Evolutionary conservation across 495 filamentous ascomycete species (phyloP), one percentile per base, ranked within the genome.

Genomic region (Bacidia rubella): DNA sequence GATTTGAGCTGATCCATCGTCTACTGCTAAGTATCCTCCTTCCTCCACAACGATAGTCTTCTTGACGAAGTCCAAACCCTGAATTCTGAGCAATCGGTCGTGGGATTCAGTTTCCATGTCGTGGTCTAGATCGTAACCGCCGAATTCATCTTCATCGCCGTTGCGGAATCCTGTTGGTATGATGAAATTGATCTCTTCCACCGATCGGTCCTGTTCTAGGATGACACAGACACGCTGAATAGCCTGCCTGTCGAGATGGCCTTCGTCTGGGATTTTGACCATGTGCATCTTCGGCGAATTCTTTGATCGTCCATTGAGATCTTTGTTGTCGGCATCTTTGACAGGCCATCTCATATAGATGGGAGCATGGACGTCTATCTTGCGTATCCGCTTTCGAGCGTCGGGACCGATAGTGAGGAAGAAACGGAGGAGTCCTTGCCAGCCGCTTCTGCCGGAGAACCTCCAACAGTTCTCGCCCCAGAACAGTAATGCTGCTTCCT

Each of bases 261-360:
- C 57, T 43, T 60, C 57, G 12, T 44, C 27, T 7, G 51, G 54
- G 5, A 60, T 48, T 35, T 60, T 57, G 12, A 54, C 47, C 57
- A 60, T 60, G 11, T 57, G 57, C 57, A 60, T 51, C 22, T 60
- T 57, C 3, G 57, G 57, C 20, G 38, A 47, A 24, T 60, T 60
- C 46, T 60, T 60, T 10, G 57, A 60, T 35, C 54, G 40, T 17
- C 58, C 58, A 32, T 57, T 55, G 20, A 60, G 42, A 19, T 60
- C 55, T 20, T 58, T 57, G 21, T 53, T 50, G 27, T 54, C 55
- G n/a, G 39, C 26, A 17, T 53, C 52, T 41, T 54, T 57, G 24
- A 55, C 41, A 10, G 52, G 51, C 55, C 58, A 57, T 11, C 52
- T 27, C 55, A 58, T 60, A 23, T 55, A 54, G 9, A 58, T 52